Evolutionary conservation across 2,329 filamentous ascomycete species (phyloP), one percentile per base, ranked within the genome.

Genomic region (Fusarium buxicola): DNA sequence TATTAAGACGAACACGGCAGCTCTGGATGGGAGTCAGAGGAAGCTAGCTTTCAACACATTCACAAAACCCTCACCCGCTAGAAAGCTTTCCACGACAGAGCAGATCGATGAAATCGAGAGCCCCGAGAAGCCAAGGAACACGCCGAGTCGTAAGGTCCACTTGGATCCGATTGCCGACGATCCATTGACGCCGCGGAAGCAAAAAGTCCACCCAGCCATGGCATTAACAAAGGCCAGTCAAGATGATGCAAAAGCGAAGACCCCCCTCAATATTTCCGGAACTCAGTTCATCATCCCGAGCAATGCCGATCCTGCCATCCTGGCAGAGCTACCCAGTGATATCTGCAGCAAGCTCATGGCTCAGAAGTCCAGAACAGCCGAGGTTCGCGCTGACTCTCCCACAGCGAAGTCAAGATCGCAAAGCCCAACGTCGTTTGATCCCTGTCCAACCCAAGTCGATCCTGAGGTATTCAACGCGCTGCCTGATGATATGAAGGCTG

Each of bases 211-310:
- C 59, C 84, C 84, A 30, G 85, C 83, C 4, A 75, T 85, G 49
- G 79, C 80, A 3, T 76, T 88, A 43, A 77, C 81, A 3, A 81
- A 77, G 64, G 80, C 82, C 2, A 81, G 78, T 54, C 77, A 82
- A 34, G 69, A 72, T 53, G 77, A 91, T 73, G 57, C 78, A 63
- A 79, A 86, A 76, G 79, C 90, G 18, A 89, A 84, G 60, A 86
- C 84, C 7, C 89, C 89, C 2, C 79, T 97, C 18, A 96, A 97
- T 70, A 85, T 92, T 4, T 82, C 87, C 4, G 92, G 94, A 2
- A 97, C 94, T 0, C 95, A 99, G 70, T 99, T 99, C 70, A 86
- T 98, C 41, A 82, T 99, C 67, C 95, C 95, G 0, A 86, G 86
- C 1, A 92, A 97, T 66, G 85, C 91, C 3, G 95, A 99, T 72